Conservation (phyloP, 331 rosid species). For the Pyracantha coccinea region DNA sequence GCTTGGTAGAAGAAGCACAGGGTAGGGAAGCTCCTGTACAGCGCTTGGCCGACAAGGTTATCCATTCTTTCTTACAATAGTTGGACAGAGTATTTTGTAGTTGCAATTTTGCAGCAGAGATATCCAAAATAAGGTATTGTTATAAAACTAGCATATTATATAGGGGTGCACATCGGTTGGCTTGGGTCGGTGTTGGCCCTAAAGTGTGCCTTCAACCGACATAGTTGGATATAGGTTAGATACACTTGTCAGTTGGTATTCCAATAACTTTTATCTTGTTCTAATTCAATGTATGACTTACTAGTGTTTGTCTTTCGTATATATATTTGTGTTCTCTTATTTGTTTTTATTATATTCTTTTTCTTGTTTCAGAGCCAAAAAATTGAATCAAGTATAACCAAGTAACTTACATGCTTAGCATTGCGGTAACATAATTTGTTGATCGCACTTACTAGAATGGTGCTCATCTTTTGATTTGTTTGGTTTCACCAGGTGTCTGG, state of each 20-base stretch:
- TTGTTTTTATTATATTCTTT: neutral
- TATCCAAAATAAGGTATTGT: neutral
- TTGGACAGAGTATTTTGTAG: neutral
- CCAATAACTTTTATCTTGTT: neutral
- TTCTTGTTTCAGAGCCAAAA: neutral
- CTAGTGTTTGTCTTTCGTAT: neutral
- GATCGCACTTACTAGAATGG: neutral
- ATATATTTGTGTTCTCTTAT: neutral
- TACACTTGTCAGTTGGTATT: neutral
- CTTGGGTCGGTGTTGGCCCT: neutral
- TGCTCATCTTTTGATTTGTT: neutral
- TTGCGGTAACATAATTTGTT: neutral
- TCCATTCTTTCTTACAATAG: neutral
- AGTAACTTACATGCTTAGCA: neutral
- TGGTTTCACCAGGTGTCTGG: slow-evolving; percentile 75
- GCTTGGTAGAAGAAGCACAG: slow-evolving; percentile 96
- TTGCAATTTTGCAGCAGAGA: slow-evolving; percentile 3
- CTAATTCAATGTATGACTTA: neutral
- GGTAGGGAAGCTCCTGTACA: slow-evolving; percentile 95
- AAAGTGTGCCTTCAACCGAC: neutral
- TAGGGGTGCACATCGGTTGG: neutral
- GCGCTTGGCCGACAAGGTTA: slow-evolving; percentile 95
- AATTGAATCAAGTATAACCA: neutral
- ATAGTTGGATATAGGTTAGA: neutral
- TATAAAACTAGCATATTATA: neutral